Percentiles rank a stretch among this genome's conserved stretches.
Conservation (phyloP, 345 rosid species). For the Raphanus raphanistrum region DNA sequence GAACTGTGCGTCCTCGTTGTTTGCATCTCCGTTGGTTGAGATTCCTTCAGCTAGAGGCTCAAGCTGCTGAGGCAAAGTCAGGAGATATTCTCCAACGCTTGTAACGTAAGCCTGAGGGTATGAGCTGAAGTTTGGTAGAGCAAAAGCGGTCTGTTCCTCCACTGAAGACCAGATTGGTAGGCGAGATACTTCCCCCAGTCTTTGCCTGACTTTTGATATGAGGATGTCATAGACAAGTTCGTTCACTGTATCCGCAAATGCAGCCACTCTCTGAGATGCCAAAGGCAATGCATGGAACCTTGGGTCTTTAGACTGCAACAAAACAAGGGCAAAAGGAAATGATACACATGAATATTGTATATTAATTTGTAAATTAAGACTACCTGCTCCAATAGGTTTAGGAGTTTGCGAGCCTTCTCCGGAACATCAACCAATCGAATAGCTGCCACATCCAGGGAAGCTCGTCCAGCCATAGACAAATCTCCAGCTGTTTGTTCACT, state of each 20-base stretch:
- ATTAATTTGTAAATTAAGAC: background rate
- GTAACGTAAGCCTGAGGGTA: constrained; percentile 91
- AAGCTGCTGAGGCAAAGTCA: constrained; percentile 94
- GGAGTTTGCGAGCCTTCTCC: constrained; percentile 78
- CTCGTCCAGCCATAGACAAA: constrained; percentile 63
- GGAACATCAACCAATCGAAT: constrained; percentile 81
- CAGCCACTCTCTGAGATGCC: constrained; percentile 86
- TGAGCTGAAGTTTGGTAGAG: constrained; percentile 90
- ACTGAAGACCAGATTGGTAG: constrained; percentile 87
- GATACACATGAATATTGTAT: background rate
- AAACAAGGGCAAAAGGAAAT: background rate
- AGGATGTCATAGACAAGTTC: constrained; percentile 94
- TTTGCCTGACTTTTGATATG: constrained; percentile 92
- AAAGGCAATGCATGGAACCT: constrained; percentile 92
- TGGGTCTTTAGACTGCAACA: constrained; percentile 91
- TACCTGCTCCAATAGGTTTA: constrained; percentile 92
- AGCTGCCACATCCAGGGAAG: constrained; percentile 88
- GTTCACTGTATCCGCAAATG: constrained; percentile 82
- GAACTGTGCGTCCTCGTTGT: constrained; percentile 86
- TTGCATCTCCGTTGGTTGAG: constrained; percentile 62
- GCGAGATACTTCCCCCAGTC: constrained; percentile 76
- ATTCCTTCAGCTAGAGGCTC: constrained; percentile 99
- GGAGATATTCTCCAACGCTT: constrained; percentile 94
- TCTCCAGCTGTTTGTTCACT: constrained; percentile 54
- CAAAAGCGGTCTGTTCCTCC: constrained; percentile 79